Evolutionary conservation across 352 stramenopile species (phyloP).

Genomic region (Pythium aphanidermatum): DNA sequence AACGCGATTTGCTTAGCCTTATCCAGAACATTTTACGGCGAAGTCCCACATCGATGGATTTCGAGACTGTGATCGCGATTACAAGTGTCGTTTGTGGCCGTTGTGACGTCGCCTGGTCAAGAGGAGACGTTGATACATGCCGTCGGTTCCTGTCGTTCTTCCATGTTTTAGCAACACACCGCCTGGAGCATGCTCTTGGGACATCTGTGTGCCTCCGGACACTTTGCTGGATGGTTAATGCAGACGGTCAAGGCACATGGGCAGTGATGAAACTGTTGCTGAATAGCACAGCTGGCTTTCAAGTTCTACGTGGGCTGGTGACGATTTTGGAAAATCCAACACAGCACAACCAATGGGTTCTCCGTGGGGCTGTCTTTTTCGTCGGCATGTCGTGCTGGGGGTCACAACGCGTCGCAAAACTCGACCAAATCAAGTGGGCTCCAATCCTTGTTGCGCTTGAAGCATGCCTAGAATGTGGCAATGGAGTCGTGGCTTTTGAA

Average conservation of each 20-base stretch:
- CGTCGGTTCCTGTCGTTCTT: conserved; percentile 71
- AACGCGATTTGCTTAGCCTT: conserved; percentile 60
- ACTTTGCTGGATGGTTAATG: conserved; percentile 80
- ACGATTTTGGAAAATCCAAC: conserved; percentile 62
- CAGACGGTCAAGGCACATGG: conserved; percentile 77
- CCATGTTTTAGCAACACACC: conserved; percentile 56
- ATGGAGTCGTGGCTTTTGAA: conserved; percentile 82
- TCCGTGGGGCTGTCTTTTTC: conserved; percentile 82
- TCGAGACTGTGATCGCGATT: conserved; percentile 65
- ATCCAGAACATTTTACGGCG: conserved; percentile 71
- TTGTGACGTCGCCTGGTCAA: conserved; percentile 66
- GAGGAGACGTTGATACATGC: conserved; percentile 67
- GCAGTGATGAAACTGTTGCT: conserved; percentile 77
- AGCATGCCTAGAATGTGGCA: conserved; percentile 46
- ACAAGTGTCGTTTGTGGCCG: conserved; percentile 57
- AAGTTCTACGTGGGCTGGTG: conserved; percentile 65
- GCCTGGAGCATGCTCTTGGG: conserved; percentile 52
- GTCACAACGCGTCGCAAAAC: conserved; percentile 62
- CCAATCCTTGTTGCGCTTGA: conserved; percentile 68
- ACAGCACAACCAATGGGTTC: conserved; percentile 58
- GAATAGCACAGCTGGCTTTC: conserved; percentile 49
- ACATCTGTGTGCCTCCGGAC: conserved; percentile 60
- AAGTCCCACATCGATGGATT: conserved; percentile 45
- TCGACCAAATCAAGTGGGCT: conserved; percentile 72
- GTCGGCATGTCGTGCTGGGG: conserved; percentile 87